Percentiles rank a stretch among this genome's conserved stretches.
phyloP scores from a whole-genome alignment of 2,329 filamentous ascomycete species.

The Botryotinia narcissicola region DNA sequence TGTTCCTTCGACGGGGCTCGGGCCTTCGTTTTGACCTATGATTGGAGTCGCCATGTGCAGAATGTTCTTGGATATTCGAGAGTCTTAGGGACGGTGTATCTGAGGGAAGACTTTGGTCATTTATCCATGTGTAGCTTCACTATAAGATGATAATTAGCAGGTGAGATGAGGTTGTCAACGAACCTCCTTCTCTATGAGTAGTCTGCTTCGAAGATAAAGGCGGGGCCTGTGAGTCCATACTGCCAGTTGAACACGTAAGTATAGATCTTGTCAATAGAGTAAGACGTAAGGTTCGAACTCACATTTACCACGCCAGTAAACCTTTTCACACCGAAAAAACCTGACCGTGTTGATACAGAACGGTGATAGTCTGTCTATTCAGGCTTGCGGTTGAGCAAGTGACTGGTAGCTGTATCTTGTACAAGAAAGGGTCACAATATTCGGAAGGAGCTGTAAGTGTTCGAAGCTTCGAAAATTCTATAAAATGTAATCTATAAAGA shows the following conservation, averaged over 20 bases:
- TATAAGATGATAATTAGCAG: background rate
- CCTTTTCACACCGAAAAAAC: background rate
- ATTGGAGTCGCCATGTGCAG: background rate
- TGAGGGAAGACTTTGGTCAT: accelerated
- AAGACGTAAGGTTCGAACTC: background rate
- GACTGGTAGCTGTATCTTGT: background rate
- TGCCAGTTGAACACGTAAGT: background rate
- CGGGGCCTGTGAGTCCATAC: background rate
- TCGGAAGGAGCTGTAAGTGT: background rate
- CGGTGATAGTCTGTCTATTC: accelerated
- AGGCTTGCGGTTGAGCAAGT: background rate
- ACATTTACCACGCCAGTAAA: background rate
- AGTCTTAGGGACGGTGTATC: accelerated
- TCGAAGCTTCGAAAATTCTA: background rate
- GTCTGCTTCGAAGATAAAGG: background rate
- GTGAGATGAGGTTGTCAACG: background rate
- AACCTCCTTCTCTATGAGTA: too few relatives aligned
- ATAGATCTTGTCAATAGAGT: background rate
- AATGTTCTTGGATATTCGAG: background rate
- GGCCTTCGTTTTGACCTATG: background rate
- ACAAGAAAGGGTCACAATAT: background rate
- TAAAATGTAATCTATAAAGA: background rate
- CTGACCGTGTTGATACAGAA: background rate
- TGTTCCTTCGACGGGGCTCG: background rate
- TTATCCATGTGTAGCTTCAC: background rate